Percentiles rank a stretch among this genome's conserved stretches.
These are phyloP conservation scores for Narthecium ossifragum DNA, from an alignment of 106 monocot genomes.

Conservation along the genomic window DNA sequence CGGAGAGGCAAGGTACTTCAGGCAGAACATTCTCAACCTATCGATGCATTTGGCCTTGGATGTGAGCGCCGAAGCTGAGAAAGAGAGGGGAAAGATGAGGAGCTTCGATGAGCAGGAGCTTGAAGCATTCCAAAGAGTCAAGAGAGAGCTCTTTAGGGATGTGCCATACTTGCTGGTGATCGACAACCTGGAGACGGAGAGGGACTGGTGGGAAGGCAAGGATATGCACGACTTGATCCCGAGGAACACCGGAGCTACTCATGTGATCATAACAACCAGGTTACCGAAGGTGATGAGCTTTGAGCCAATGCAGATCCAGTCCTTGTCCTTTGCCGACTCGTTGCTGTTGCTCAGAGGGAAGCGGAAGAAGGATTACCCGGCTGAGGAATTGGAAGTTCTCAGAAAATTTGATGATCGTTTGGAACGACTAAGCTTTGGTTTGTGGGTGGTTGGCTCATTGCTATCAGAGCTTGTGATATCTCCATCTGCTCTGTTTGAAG, in stretches of 20 bases:
- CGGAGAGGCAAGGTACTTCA: constrained; percentile 70
- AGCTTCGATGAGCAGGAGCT: constrained; percentile 90
- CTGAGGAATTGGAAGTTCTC: constrained; percentile 40
- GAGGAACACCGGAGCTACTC: constrained; percentile 76
- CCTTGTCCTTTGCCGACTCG: constrained; percentile 48
- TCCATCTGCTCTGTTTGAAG: constrained; percentile 54
- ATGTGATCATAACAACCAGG: constrained; percentile 73
- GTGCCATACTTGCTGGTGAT: constrained; percentile 78
- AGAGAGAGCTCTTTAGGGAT: constrained; percentile 81
- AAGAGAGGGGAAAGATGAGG: constrained; percentile 62
- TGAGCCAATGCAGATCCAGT: constrained; percentile 61
- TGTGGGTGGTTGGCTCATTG: constrained; percentile 54
- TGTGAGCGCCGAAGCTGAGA: constrained; percentile 80
- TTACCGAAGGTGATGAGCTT: constrained; percentile 67
- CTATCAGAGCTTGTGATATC: constrained; percentile 49
- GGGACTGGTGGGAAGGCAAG: constrained; percentile 97
- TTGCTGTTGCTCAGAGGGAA: constrained; percentile 44
- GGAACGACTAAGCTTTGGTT: constrained; percentile 52
- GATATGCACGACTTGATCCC: constrained; percentile 87
- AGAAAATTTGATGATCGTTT: constrained; percentile 47
- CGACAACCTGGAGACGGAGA: constrained; percentile 86
- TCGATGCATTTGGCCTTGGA: constrained; percentile 63
- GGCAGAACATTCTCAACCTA: constrained; percentile 80
- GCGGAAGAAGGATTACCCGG: constrained; percentile 47
- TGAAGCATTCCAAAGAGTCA: constrained; percentile 81